Base-by-base conservation (phyloP, 2,329 filamentous ascomycete species). In the Parafenestella ontariensis region DNA sequence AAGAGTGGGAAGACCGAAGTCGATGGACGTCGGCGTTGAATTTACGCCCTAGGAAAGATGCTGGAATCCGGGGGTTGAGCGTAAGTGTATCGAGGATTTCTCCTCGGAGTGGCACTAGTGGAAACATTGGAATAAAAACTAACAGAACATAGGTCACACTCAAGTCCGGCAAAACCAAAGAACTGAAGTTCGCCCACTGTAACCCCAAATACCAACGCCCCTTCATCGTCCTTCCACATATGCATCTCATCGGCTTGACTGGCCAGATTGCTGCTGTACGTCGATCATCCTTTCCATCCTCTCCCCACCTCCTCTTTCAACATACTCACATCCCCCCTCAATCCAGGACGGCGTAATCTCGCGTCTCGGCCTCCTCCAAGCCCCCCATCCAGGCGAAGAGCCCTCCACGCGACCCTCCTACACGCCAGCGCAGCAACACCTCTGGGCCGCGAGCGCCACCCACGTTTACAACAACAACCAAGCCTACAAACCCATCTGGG, bases 361-460 rank as follows among this genome's bases (percentile, higher is more conserved):
- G 9, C 47, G 48, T 31, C 45, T 62, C 24, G 50, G 47, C 26
- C 51, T 62, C 28, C 50, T 62, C n/a, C 59, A 60, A 57, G 53
- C 53, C 10, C 18, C 45, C 44, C 28, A 29, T 13, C 49, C 41
- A 33, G 21, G 11, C 17, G 17, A 28, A 33, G 9, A 36, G 15
- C 21, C 31, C 9, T 6, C 21, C 17, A 41, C 15, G 37, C n/a
- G 23, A 5, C 31, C 23, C 13, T 39, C 43, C 20, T 52, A 56
- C 24, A 21, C 43, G 9, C 31, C 49, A 9, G 29, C 17, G 18
- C 49, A 55, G 21, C 26, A 21, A 11, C 37, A 41, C 20, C 45
- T 58, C 17, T 61, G 60, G 58, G 13, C 34, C 31, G 13, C 21
- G 2, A 36, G 18, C 9, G 41, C 31, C 21, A 28, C 18, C 26